These are phyloP conservation scores for Hyparrhenia diplandra DNA, from an alignment of 176 grass and related monocot species.

Conservation along the genomic window DNA sequence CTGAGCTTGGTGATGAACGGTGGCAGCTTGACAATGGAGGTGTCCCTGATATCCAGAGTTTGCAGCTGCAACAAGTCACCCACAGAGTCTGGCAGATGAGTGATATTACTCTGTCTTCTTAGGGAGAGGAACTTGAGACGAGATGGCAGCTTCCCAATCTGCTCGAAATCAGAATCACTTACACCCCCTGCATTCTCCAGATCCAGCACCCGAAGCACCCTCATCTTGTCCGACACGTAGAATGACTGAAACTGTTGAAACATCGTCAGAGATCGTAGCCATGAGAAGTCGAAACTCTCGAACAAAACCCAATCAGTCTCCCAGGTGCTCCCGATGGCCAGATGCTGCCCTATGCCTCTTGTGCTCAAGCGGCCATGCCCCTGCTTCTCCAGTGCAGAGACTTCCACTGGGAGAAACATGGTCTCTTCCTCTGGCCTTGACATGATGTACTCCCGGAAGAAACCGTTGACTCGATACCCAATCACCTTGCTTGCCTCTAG, in stretches of 20 bases:
- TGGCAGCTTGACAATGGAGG: rapidly evolving
- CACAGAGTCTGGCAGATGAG: background rate
- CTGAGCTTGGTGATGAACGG: background rate
- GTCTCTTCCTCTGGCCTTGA: background rate
- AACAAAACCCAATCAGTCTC: no score
- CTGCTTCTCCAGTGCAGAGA: background rate
- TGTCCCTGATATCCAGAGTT: background rate
- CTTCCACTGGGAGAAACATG: background rate
- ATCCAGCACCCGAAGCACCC: no score
- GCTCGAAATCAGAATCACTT: rapidly evolving
- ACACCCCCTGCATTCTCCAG: background rate
- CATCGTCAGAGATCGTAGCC: background rate
- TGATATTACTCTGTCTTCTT: rapidly evolving
- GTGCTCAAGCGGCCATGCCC: background rate
- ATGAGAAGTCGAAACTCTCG: background rate
- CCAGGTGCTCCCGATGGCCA: background rate
- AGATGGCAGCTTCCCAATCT: background rate
- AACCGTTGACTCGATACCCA: background rate
- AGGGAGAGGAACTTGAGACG: background rate
- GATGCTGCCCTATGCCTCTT: background rate
- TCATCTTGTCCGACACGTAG: background rate
- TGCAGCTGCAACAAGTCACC: background rate
- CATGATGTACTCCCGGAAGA: background rate
- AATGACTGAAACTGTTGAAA: no score
- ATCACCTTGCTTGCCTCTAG: no score